Conservation (phyloP, 371 early-diverging fungal genomes). For the Lichtheimia hyalospora region DNA sequence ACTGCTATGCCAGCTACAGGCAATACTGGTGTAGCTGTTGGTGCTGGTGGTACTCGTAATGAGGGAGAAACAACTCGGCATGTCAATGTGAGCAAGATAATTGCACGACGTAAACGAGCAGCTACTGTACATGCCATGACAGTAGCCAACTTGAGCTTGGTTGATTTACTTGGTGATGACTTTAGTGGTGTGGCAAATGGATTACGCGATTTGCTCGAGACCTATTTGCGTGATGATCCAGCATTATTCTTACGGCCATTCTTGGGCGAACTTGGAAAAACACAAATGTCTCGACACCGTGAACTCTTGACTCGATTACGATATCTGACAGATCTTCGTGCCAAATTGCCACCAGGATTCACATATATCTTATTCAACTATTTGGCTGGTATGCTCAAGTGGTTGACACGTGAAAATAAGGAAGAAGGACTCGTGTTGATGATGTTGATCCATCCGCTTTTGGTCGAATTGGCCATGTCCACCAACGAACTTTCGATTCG, state of each 20-base stretch:
- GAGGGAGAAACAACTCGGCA: conserved; percentile 11
- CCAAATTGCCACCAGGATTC: conserved; percentile 60
- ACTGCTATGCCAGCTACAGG: not conserved
- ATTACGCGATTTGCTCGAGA: conserved; percentile 47
- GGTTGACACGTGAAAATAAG: conserved; percentile 52
- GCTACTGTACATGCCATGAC: conserved; percentile 52
- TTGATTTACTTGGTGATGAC: conserved; percentile 56
- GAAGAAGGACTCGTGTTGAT: conserved; percentile 44
- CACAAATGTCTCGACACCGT: conserved; percentile 34
- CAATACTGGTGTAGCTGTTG: not conserved
- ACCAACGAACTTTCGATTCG: conserved; percentile 61
- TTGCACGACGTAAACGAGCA: conserved; percentile 38
- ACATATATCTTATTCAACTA: conserved; percentile 61
- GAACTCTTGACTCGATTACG: conserved; percentile 49
- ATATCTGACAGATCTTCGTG: conserved; percentile 49
- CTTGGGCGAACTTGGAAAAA: conserved; percentile 53
- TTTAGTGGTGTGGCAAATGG: conserved; percentile 48
- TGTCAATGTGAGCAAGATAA: conserved; percentile 26
- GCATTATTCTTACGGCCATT: conserved; percentile 56
- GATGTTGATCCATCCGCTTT: conserved; percentile 50
- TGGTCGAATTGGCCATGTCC: conserved; percentile 57
- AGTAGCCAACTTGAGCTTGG: conserved; percentile 44
- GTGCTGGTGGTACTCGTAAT: conserved; percentile 1
- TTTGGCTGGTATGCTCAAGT: conserved; percentile 65
- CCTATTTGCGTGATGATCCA: conserved; percentile 62